Percentiles rank a stretch among this genome's conserved stretches.
phyloP scores from a whole-genome alignment of 805 yeast species.

The Lipomyces anomalus region DNA sequence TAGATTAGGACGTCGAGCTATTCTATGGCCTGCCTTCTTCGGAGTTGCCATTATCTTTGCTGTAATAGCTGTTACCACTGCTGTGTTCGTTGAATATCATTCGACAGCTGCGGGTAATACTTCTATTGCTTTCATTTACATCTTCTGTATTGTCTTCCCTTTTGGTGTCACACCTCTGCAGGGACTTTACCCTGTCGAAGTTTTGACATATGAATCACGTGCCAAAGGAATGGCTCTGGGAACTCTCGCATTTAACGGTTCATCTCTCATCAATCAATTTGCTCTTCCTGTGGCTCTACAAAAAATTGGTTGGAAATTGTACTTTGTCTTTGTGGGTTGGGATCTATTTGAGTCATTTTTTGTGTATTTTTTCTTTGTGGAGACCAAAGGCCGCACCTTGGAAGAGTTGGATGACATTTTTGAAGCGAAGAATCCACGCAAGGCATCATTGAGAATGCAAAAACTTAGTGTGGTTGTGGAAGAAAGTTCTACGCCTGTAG shows the following conservation, averaged over 20 bases:
- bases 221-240: constrained; percentile 38
- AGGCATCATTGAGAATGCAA: constrained; percentile 9
- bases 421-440: constrained; percentile 13
- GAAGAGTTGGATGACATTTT: constrained; percentile 46
- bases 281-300: constrained; percentile 41
- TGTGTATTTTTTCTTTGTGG: constrained; percentile 49
- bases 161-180: constrained; percentile 20
- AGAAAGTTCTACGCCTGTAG: too few species aligned
- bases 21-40: too few species aligned
- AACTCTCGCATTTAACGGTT: constrained; percentile 25
- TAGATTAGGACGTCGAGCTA: constrained; percentile 6
- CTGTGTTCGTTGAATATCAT: neutral
- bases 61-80: neutral
- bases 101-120: too few species aligned
- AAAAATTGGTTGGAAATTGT: constrained; percentile 49
- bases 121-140: too few species aligned
- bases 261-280: constrained; percentile 32
- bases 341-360: constrained; percentile 45
- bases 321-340: constrained; percentile 52
- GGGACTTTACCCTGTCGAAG: constrained; percentile 27
- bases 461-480: too few species aligned
- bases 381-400: constrained; percentile 54
- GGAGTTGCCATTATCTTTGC: too few species aligned
- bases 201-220: constrained; percentile 32
- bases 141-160: constrained; percentile 10